Evolutionary conservation across 768 basidiomycete genomes (phyloP), one percentile per base, ranked within the genome.

Genomic region (Russula griseocarnosa): DNA sequence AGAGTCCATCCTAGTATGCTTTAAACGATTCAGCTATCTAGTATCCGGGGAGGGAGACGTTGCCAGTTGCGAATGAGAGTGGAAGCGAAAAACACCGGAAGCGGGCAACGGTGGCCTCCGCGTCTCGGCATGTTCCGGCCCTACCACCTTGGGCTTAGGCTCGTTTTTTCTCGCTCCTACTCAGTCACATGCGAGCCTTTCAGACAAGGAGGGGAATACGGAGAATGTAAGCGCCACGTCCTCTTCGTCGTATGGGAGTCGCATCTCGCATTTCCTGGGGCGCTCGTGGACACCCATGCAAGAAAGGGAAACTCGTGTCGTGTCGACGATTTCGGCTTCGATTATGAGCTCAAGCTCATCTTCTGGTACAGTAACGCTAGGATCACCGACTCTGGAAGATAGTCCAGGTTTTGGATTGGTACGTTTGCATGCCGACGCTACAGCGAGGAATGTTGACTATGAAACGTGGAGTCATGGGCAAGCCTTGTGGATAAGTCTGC

Each of bases 401-500:
- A 86, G 83, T 71, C 82, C 86, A 5, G 81, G 80, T 7, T 92
- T 94, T 71, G 87, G 88, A 40, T 82, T 80, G 62, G 88, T 88
- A 70, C 62, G 79, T 75, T 75, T 58, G 60, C 63, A 14, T 28
- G 62, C n/a, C 20, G 44, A 30, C 47, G 10, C 55, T 50, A 42
- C 32, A 26, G 26, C 30, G 9, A 22, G 32, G 26, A 44, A 54
- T 34, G 4, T 38, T 57, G 47, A 46, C 5, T 55, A 63, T 16
- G 62, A 34, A 38, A 40, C 34, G 51, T 64, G 26, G 56, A 94
- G 83, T 94, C 93, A 0, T 98, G 96, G 96, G 87, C 92, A 9
- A 96, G 94, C 73, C 76, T 98, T 55, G 87, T 98, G 0, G 91
- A 97, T 70, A 86, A 86, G 66, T 83, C 86, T 38, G 92, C 90